phyloP scores from a whole-genome alignment of 495 filamentous ascomycete species.

The Saxophila tyrrhenica region DNA sequence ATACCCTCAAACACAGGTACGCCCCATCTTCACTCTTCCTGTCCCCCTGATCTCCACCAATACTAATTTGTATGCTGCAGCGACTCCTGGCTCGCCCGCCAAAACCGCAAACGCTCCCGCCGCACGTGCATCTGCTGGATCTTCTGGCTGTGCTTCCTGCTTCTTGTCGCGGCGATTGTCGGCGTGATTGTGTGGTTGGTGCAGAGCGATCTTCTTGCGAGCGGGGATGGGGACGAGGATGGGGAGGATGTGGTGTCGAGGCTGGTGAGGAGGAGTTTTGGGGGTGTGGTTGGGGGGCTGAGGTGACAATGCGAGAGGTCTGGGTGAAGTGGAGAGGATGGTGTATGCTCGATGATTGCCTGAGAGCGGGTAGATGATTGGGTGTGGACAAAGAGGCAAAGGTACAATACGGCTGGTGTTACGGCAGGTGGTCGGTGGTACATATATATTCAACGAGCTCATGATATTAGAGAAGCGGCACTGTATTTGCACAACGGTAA shows the following conservation, averaged over 20 bases:
- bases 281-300: not conserved
- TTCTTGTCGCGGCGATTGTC: constrained; percentile 28
- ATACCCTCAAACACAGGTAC: constrained; percentile 29
- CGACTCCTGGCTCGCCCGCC: constrained; percentile 33
- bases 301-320: not conserved
- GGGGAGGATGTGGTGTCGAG: not conserved
- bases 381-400: not conserved
- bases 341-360: no score
- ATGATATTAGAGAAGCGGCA: not conserved
- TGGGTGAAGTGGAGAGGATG: not conserved
- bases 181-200: constrained; percentile 27
- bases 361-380: no score
- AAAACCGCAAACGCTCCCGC: constrained; percentile 27
- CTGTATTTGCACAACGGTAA: not conserved
- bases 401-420: no score
- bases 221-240: not conserved
- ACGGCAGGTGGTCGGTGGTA: no score
- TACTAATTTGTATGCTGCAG: constrained; percentile 20
- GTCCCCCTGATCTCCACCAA: not conserved
- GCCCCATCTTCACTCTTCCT: constrained; percentile 9
- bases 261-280: not conserved
- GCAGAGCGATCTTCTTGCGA: constrained; percentile 18
- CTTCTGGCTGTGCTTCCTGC: constrained; percentile 31
- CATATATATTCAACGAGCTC: not conserved
- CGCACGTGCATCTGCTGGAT: constrained; percentile 30